These are phyloP conservation scores for Triangularia setosa DNA, from an alignment of 2,329 filamentous ascomycete species.

Conservation along the genomic window DNA sequence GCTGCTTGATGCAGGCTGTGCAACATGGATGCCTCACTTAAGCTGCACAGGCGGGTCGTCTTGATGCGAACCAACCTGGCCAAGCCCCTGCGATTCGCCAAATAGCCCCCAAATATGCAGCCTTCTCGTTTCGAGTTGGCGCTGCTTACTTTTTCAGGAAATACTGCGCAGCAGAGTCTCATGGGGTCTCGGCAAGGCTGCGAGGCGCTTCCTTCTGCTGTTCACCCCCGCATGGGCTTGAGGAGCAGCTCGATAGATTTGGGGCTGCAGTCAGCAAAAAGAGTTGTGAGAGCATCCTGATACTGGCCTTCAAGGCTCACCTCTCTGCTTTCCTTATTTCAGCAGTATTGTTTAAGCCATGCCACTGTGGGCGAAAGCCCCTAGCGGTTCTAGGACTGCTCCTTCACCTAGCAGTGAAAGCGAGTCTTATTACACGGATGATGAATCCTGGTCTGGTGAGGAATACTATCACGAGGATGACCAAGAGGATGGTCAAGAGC, in stretches of 20 bases:
- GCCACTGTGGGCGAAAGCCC: too few species aligned
- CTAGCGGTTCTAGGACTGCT: too few species aligned
- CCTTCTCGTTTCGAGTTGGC: not conserved
- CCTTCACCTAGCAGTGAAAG: too few species aligned
- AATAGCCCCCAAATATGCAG: not conserved
- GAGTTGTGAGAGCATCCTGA: not conserved
- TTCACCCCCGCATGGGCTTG: not conserved
- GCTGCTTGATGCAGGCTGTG: not conserved
- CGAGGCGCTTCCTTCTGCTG: not conserved
- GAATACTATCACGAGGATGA: not conserved
- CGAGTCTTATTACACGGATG: too few species aligned
- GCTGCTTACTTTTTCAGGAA: not conserved
- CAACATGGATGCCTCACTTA: not conserved
- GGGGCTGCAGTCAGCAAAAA: not conserved
- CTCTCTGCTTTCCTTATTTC: not conserved
- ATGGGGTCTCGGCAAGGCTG: not conserved
- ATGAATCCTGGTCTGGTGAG: too few species aligned
- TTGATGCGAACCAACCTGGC: not conserved
- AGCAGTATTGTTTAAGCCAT: not conserved
- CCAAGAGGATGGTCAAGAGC: not conserved
- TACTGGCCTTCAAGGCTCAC: not conserved
- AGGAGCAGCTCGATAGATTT: not conserved
- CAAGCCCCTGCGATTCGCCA: not conserved
- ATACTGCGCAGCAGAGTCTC: not conserved
- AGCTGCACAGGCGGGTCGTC: not conserved